A percentile compares a stretch with the other conserved stretches of the same genome.
These are phyloP conservation scores for Rhipidocladum racemiflorum DNA, from an alignment of 176 grass and related monocot genomes.

Conservation along the genomic window DNA sequence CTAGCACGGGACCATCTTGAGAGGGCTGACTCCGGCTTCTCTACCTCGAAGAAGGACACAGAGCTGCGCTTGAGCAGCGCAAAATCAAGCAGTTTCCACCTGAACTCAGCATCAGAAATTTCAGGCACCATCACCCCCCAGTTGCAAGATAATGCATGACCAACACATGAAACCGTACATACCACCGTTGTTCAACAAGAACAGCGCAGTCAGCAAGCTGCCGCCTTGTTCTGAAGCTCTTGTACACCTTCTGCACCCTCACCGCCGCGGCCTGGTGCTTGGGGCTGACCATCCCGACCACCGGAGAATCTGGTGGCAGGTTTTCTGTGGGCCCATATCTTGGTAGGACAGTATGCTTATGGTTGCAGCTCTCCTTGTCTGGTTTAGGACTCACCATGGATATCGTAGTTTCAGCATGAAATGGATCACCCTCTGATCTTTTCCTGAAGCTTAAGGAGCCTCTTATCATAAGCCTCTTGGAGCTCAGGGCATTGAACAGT, in stretches of 20 bases:
- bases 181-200: slow-evolving; percentile 78
- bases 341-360: neutral
- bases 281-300: slow-evolving; percentile 31
- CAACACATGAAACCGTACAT: neutral
- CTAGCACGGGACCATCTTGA: slow-evolving; percentile 77
- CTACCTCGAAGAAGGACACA: slow-evolving; percentile 74
- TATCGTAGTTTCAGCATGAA: slow-evolving; percentile 42
- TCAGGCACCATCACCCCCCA: neutral
- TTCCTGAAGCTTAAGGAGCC: slow-evolving; percentile 59
- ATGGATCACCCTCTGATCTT: slow-evolving; percentile 39
- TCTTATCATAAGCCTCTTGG: slow-evolving; percentile 38
- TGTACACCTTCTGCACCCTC: slow-evolving; percentile 86
- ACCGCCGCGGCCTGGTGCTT: slow-evolving; percentile 65
- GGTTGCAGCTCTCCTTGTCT: slow-evolving; percentile 2
- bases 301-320: slow-evolving; percentile 4
- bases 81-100: slow-evolving; percentile 87
- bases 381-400: slow-evolving; percentile 36
- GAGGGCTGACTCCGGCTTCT: slow-evolving; percentile 56
- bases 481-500: slow-evolving; percentile 32
- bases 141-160: neutral
- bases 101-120: slow-evolving; percentile 20
- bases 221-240: slow-evolving; percentile 79
- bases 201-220: slow-evolving; percentile 78
- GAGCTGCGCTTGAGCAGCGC: slow-evolving; percentile 74
- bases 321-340: slow-evolving; percentile 34